Base-by-base conservation (phyloP, 2,329 filamentous ascomycete species). In the Penicillium thymicola region DNA sequence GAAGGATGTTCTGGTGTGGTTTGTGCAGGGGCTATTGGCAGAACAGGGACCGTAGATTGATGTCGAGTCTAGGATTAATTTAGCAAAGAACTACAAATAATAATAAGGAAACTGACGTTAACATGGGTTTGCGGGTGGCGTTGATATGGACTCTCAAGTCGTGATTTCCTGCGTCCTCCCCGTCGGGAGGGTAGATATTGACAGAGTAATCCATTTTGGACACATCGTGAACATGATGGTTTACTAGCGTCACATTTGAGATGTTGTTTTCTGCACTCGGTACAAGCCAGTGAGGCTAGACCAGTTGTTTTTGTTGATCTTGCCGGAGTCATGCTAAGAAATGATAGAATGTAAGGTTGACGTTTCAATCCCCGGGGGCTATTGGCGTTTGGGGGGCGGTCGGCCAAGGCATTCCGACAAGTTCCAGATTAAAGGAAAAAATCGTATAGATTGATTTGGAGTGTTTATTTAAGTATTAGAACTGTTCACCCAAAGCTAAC, bases 141-240 rank as follows among this genome's bases (percentile, higher is more conserved):
- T 54, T 50, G 43, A 28, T 47, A 54, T 56, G 56, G 60, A 44
- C 57, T 59, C 54, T 67, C 63, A 59, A 54, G 56, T 32, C 65
- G 66, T 40, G 64, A 53, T 63, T 73, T 75, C 51, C 72, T 76
- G 64, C 77, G 78, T 25, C 81, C 77, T 5, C 83, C 83, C 9
- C 88, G 83, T 37, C 88, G 84, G n/a, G 87, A 90, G 43, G 86
- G 83, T 51, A 90, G 81, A 70, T 89, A 91, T 65, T 85, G 73
- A 69, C 89, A 92, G 48, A 85, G 78, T 16, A 80, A 75, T 49
- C 81, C 80, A 56, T 81, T 80, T 41, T 77, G 73, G 27, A 76
- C 72, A 71, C 89, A 92, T 48, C 89, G 83, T 36, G 82, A 81
- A 72, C 89, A 92, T 10, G 71, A 64, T 10, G 89, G 88, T 36